Evolutionary conservation across 352 stramenopile genomes (phyloP).

Genomic region (Globisporangium cylindrosporum): DNA sequence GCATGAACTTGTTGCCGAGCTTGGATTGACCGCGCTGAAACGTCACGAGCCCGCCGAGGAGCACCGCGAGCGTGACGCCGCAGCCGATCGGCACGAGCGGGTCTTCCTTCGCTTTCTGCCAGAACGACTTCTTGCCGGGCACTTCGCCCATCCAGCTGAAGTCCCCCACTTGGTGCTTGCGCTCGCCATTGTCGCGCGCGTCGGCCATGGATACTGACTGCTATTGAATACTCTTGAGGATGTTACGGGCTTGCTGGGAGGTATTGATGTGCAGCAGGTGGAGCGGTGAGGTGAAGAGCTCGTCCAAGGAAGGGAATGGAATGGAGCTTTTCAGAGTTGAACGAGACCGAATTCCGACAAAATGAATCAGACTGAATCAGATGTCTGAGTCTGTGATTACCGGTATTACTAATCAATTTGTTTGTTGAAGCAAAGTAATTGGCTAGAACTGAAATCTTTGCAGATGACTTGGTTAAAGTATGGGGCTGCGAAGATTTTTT

Average conservation of each 20-base stretch:
- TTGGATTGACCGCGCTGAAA: conserved; percentile 75
- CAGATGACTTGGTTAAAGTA: too few relatives aligned
- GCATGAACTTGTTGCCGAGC: conserved; percentile 83
- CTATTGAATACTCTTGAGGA: neutral
- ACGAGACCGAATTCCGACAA: neutral
- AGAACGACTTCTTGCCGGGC: conserved; percentile 63
- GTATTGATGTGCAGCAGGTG: too few relatives aligned
- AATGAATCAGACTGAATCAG: too few relatives aligned
- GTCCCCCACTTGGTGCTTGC: conserved; percentile 39
- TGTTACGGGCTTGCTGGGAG: neutral
- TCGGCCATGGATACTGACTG: neutral
- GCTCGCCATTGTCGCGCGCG: neutral
- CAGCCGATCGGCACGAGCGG: conserved; percentile 76
- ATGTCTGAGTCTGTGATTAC: too few relatives aligned
- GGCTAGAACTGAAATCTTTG: too few relatives aligned
- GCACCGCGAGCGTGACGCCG: conserved; percentile 53
- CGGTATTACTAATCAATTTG: too few relatives aligned
- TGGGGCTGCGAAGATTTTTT: too few relatives aligned
- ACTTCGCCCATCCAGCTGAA: conserved; percentile 68
- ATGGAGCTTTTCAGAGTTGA: neutral
- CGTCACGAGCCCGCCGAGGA: conserved; percentile 64
- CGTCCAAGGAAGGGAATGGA: neutral
- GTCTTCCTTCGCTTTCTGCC: conserved; percentile 64
- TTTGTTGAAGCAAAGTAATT: too few relatives aligned
- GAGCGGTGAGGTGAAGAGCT: neutral